Evolutionary conservation across 2,329 filamentous ascomycete species (phyloP).

Genomic region (Aspergillus niger): DNA sequence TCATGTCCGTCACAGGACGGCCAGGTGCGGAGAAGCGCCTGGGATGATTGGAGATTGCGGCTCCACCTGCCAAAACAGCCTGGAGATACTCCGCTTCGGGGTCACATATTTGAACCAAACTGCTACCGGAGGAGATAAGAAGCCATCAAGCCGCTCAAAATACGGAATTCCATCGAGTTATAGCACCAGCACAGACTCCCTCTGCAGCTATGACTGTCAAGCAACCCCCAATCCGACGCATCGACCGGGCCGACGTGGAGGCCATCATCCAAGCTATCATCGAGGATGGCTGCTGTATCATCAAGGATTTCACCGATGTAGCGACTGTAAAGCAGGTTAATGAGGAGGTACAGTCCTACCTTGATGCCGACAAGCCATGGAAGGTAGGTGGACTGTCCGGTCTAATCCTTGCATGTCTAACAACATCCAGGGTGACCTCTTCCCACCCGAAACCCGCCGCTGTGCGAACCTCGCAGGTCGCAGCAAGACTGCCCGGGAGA

Average conservation of each 20-base stretch:
- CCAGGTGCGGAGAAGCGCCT: not conserved
- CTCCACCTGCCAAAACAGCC: not conserved
- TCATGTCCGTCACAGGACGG: not conserved
- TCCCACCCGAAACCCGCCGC: slow-evolving; percentile 18
- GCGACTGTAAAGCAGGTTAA: slow-evolving; percentile 7
- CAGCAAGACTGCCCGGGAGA: slow-evolving; percentile 14
- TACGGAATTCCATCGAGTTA: not conserved
- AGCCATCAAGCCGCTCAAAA: not conserved
- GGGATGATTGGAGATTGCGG: not conserved
- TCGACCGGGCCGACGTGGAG: slow-evolving; percentile 7
- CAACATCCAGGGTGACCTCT: slow-evolving; percentile 13
- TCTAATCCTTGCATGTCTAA: not conserved
- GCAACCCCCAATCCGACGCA: slow-evolving; percentile 8
- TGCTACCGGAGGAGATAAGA: not conserved
- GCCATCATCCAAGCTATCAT: slow-evolving; percentile 8
- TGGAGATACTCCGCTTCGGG: not conserved
- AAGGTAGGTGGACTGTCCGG: slow-evolving; percentile 4
- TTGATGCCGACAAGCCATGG: slow-evolving; percentile 18
- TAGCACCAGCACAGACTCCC: not conserved
- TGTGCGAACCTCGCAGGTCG: slow-evolving; percentile 19
- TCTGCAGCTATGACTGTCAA: slow-evolving; percentile 7
- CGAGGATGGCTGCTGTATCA: slow-evolving; percentile 13
- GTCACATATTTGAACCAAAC: not conserved
- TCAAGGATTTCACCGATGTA: slow-evolving; percentile 12
- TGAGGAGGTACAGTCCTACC: slow-evolving; percentile 11